Evolutionary conservation across 495 filamentous ascomycete genomes (phyloP).

Genomic region (Penicillium steckii): DNA sequence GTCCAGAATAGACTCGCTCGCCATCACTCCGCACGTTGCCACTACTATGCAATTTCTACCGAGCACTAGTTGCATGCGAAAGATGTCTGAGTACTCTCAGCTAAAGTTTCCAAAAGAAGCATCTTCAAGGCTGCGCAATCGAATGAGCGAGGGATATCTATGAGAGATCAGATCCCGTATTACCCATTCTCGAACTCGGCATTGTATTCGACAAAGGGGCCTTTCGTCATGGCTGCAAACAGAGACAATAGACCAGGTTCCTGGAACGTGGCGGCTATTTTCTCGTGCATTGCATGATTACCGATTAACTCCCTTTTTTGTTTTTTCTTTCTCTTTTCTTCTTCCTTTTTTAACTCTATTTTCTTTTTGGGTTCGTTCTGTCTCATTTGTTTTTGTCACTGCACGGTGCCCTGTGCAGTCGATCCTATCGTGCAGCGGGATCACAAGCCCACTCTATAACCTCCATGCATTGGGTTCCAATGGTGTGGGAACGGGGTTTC

Average conservation of each 20-base stretch:
- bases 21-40: not conserved
- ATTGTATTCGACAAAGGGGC: not conserved
- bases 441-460: not conserved
- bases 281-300: not conserved
- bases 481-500: not conserved
- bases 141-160: not conserved
- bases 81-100: not conserved
- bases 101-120: no score
- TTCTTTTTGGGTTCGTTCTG: no score
- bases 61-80: not conserved
- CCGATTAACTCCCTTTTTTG: not conserved
- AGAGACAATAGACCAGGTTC: not conserved
- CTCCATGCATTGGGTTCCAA: not conserved
- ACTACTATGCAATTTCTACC: not conserved
- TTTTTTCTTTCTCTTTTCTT: not conserved
- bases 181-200: not conserved
- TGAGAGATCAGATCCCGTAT: not conserved
- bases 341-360: no score
- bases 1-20: not conserved
- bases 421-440: slow-evolving; percentile 2
- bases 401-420: not conserved
- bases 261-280: not conserved
- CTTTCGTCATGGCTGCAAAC: not conserved
- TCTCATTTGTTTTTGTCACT: not conserved
- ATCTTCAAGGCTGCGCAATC: no score